Evolutionary conservation across 371 early-diverging fungal species (phyloP).

Genomic region (Mucor piriformis): DNA sequence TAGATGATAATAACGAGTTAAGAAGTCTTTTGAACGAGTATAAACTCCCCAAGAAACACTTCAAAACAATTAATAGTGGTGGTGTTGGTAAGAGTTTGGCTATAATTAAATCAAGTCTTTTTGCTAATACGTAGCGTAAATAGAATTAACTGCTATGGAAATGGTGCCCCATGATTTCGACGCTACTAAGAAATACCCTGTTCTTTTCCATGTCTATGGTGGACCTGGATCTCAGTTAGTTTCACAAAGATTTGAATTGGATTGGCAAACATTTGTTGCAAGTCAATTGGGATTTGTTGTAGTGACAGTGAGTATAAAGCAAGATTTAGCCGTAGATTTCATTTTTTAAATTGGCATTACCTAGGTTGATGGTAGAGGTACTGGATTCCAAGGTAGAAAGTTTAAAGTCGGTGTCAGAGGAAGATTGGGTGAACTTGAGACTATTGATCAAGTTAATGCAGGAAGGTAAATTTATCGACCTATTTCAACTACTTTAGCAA

Average conservation of each 20-base stretch:
- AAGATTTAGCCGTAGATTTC: background rate
- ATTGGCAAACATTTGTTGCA: constrained; percentile 76
- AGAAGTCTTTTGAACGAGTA: constrained; percentile 44
- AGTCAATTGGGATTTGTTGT: constrained; percentile 68
- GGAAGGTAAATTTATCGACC: constrained; percentile 51
- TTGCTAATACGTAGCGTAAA: constrained; percentile 5
- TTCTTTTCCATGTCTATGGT: constrained; percentile 89
- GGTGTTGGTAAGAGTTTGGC: constrained; percentile 45
- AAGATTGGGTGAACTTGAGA: constrained; percentile 83
- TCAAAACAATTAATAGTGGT: constrained; percentile 58
- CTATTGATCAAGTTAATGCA: constrained; percentile 85
- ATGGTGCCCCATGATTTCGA: constrained; percentile 86
- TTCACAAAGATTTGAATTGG: constrained; percentile 66
- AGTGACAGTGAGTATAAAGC: constrained; percentile 48
- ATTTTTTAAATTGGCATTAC: background rate
- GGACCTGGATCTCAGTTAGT: constrained; percentile 93
- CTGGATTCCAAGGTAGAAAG: constrained; percentile 83
- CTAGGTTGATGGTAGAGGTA: constrained; percentile 88
- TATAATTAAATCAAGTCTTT: background rate
- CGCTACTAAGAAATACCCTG: constrained; percentile 73
- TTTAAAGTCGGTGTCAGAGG: constrained; percentile 80
- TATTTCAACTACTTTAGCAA: background rate
- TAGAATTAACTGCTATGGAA: constrained; percentile 86
- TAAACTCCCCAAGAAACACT: constrained; percentile 63
- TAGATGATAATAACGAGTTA: constrained; percentile 62